Evolutionary conservation across 352 stramenopile genomes (phyloP).

Genomic region (Vaucheria bursata): DNA sequence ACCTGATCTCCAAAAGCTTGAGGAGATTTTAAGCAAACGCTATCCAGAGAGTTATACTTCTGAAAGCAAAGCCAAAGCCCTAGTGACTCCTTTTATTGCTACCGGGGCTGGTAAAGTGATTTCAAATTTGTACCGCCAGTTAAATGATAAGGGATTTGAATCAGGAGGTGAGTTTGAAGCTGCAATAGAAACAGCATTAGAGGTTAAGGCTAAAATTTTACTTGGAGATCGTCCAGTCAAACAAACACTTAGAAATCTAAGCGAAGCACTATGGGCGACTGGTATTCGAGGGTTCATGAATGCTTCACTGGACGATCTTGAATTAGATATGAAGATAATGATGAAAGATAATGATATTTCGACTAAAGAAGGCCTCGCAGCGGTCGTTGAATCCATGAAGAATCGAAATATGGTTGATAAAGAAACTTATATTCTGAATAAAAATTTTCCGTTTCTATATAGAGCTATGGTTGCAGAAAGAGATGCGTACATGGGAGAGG

Average conservation of each 20-base stretch:
- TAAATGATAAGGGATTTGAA: constrained; percentile 14
- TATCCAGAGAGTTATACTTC: constrained; percentile 1
- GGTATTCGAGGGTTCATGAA: constrained; percentile 1
- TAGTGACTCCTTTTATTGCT: neutral
- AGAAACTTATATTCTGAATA: constrained; percentile 3
- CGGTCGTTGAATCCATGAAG: constrained; percentile 4
- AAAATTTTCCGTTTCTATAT: constrained; percentile 9
- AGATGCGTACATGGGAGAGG: constrained; percentile 14
- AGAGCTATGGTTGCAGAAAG: constrained; percentile 14
- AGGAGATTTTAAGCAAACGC: neutral
- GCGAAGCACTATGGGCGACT: constrained; percentile 9
- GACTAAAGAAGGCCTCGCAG: neutral
- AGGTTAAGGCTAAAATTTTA: constrained; percentile 8
- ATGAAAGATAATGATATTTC: neutral
- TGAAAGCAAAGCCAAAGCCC: neutral
- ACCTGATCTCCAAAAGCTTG: neutral
- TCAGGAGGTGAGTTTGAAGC: constrained; percentile 14
- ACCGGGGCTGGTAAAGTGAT: constrained; percentile 11
- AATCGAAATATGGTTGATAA: constrained; percentile 6
- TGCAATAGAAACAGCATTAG: neutral
- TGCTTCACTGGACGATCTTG: neutral
- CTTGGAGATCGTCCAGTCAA: constrained; percentile 11
- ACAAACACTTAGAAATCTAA: constrained; percentile 1
- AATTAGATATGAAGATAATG: neutral
- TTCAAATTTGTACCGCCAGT: constrained; percentile 6